These are phyloP conservation scores for Crithidia fasciculata DNA, from an alignment of 208 protist species.

Conservation along the genomic window DNA sequence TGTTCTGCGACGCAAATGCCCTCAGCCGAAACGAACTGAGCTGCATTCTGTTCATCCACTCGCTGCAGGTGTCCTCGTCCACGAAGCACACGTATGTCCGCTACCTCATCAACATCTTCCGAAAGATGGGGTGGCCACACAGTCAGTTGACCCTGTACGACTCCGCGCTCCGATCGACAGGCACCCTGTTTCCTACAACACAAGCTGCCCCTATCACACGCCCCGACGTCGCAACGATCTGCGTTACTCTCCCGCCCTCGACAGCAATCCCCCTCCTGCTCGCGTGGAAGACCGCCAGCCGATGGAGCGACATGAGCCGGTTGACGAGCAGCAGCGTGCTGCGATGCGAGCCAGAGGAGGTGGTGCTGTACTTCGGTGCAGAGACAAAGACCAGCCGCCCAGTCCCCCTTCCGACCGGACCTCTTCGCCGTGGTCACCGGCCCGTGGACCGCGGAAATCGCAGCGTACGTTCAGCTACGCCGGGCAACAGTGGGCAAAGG, in stretches of 20 bases:
- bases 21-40: not conserved
- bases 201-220: conserved; percentile 8
- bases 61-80: not conserved
- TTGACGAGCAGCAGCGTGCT: not conserved
- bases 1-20: not conserved
- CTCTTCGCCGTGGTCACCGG: conserved; percentile 13
- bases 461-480: not conserved
- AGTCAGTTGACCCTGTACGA: conserved; percentile 7
- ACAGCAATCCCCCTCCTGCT: not conserved
- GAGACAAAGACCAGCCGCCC: conserved; percentile 22
- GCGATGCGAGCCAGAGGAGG: not conserved
- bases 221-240: not conserved
- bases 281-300: conserved; percentile 26
- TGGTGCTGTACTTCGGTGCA: conserved; percentile 18
- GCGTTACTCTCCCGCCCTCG: too few relatives aligned
- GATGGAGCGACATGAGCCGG: conserved; percentile 18
- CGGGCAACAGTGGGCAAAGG: not conserved
- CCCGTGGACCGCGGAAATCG: not conserved
- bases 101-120: conserved; percentile 21
- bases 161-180: conserved; percentile 1
- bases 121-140: conserved; percentile 8
- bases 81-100: conserved; percentile 18
- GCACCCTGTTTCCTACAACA: not conserved
- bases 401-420: conserved; percentile 8
- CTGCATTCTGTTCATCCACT: conserved; percentile 9